phyloP scores from a whole-genome alignment of 2,329 filamentous ascomycete genomes.

The Eurotiales sp. region DNA sequence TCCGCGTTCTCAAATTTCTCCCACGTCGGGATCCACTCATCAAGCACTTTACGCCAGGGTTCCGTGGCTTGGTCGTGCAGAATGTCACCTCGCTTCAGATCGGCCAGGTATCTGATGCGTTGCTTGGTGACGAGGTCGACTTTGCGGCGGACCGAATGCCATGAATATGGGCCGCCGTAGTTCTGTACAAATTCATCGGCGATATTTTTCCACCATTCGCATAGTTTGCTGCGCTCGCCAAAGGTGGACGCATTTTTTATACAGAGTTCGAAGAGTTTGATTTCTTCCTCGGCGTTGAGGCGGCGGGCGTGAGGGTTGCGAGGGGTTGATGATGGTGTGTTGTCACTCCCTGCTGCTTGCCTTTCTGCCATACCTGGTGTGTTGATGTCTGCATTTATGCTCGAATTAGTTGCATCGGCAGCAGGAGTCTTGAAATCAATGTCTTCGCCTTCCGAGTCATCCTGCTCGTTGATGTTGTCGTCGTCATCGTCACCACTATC shows the following conservation, averaged over 20 bases:
- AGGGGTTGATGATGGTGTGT: background rate
- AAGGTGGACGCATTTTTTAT: conserved; percentile 35
- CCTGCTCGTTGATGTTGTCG: background rate
- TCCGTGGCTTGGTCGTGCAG: conserved; percentile 32
- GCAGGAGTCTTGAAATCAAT: background rate
- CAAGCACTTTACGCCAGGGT: conserved; percentile 36
- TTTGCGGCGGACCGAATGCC: conserved; percentile 42
- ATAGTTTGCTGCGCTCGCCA: conserved; percentile 39
- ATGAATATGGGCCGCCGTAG: conserved; percentile 39
- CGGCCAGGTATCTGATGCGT: conserved; percentile 37
- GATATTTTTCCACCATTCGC: conserved; percentile 41
- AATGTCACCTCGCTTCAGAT: conserved; percentile 22
- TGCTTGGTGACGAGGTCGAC: conserved; percentile 40
- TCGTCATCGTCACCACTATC: background rate
- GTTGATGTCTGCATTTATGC: background rate
- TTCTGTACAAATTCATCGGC: conserved; percentile 35
- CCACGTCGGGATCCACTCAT: conserved; percentile 42
- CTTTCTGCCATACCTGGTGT: background rate
- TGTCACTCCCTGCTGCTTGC: background rate
- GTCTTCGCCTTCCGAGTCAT: conserved; percentile 7
- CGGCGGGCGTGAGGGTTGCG: conserved; percentile 20
- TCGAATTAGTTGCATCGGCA: background rate
- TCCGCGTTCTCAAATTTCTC: conserved; percentile 37
- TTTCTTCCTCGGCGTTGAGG: conserved; percentile 38
- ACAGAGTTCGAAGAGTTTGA: conserved; percentile 39